These are phyloP conservation scores for Chaetothyriales sp. DNA, from an alignment of 2,329 filamentous ascomycete species.

Conservation along the genomic window DNA sequence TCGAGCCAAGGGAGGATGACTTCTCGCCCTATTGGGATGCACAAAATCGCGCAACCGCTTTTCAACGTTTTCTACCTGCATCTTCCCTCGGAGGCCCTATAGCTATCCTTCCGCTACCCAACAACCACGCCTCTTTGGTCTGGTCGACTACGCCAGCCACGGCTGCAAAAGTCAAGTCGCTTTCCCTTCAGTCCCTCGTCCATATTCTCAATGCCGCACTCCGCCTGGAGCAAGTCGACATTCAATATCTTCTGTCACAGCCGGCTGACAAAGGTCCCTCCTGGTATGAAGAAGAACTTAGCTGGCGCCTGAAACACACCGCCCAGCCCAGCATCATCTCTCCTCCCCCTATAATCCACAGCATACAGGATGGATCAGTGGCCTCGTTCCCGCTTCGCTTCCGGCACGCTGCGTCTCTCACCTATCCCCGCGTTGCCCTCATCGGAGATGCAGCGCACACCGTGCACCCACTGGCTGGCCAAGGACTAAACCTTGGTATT, in stretches of 20 bases:
- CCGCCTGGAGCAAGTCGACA: constrained; percentile 62
- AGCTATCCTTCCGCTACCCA: constrained; percentile 79
- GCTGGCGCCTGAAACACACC: constrained; percentile 71
- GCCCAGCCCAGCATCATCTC: constrained; percentile 27
- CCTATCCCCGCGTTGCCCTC: constrained; percentile 75
- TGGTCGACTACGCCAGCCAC: constrained; percentile 84
- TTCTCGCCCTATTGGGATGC: not conserved
- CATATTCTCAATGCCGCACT: constrained; percentile 92
- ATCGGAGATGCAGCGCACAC: constrained; percentile 93
- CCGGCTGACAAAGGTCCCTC: constrained; percentile 22
- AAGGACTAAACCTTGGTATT: constrained; percentile 87
- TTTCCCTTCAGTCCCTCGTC: constrained; percentile 59
- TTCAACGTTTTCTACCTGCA: constrained; percentile 86
- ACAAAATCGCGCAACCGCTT: constrained; percentile 52
- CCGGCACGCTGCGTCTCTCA: constrained; percentile 88
- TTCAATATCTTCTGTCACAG: constrained; percentile 66
- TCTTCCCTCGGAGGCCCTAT: constrained; percentile 52
- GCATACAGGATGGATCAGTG: constrained; percentile 63
- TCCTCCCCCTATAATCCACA: constrained; percentile 53
- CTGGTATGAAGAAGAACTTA: constrained; percentile 56
- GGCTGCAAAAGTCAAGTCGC: constrained; percentile 63
- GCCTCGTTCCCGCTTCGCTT: constrained; percentile 86
- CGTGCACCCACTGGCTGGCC: constrained; percentile 84
- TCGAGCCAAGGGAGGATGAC: constrained; percentile 37
- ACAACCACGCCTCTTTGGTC: constrained; percentile 69